Conservation (phyloP, 495 filamentous ascomycete genomes). For the Neurospora sp. region DNA sequence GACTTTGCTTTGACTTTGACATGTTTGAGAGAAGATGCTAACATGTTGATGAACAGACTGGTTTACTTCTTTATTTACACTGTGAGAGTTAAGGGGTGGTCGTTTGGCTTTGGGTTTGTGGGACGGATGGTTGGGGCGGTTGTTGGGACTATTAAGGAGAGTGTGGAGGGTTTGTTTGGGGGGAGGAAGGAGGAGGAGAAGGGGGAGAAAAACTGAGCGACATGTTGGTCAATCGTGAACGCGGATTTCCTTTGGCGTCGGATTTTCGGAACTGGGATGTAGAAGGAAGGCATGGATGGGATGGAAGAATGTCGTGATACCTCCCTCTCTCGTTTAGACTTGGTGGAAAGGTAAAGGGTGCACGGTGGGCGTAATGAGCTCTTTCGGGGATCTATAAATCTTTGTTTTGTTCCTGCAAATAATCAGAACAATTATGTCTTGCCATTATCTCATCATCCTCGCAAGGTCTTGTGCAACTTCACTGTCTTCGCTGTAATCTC, state of each 20-base stretch:
- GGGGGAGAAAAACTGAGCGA: not conserved
- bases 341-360: not conserved
- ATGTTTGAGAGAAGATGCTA: not conserved
- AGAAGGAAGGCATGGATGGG: not conserved
- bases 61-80: constrained; percentile 84
- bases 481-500: too few species aligned
- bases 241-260: not conserved
- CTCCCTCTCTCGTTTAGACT: not conserved
- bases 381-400: too few species aligned
- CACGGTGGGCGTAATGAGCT: too few species aligned
- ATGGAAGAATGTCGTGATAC: not conserved
- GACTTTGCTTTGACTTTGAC: too few species aligned
- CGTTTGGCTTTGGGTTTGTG: constrained; percentile 50
- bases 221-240: not conserved
- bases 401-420: too few species aligned
- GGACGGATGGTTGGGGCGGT: not conserved
- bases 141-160: not conserved
- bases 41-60: constrained; percentile 23
- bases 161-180: not conserved
- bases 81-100: constrained; percentile 60
- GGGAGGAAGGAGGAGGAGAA: not conserved
- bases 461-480: too few species aligned
- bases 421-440: too few species aligned
- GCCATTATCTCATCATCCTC: too few species aligned
- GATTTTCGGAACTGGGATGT: not conserved